phyloP scores from a whole-genome alignment of 1,284 basidiomycete species.

The Anthracocystis panici-leucophaei region DNA sequence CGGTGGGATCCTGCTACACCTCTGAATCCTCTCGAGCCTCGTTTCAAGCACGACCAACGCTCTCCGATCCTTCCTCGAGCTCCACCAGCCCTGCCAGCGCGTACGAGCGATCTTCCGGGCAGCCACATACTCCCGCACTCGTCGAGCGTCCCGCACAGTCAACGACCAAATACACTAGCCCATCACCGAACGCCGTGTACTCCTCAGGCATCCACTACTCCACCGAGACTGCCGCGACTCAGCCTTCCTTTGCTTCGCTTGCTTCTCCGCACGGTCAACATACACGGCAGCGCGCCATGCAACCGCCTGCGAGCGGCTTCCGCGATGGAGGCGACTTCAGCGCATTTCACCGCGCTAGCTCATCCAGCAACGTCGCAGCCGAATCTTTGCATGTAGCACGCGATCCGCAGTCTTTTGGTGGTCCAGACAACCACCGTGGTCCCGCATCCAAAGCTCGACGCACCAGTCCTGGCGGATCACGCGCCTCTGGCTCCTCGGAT shows the following conservation, averaged over 20 bases:
- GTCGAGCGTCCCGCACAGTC: slow-evolving; percentile 19
- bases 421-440: slow-evolving; percentile 39
- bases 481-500: slow-evolving; percentile 33
- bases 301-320: slow-evolving; percentile 12
- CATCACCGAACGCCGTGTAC: background rate
- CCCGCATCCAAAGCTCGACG: slow-evolving; percentile 41
- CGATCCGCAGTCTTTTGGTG: slow-evolving; percentile 13
- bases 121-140: slow-evolving; percentile 1
- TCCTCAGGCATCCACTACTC: slow-evolving; percentile 1
- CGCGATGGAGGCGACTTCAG: slow-evolving; percentile 12
- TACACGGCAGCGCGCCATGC: slow-evolving; percentile 17
- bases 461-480: slow-evolving; percentile 50
- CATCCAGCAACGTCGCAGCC: slow-evolving; percentile 2
- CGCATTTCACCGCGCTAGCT: slow-evolving; percentile 17
- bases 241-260: background rate
- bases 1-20: slow-evolving; percentile 47
- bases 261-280: slow-evolving; percentile 12
- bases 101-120: slow-evolving; percentile 19
- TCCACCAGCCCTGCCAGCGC: slow-evolving; percentile 44
- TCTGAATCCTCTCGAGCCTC: slow-evolving; percentile 44
- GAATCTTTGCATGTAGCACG: slow-evolving; percentile 10
- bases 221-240: background rate
- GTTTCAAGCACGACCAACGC: slow-evolving; percentile 16
- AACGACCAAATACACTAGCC: background rate
- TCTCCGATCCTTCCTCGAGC: slow-evolving; percentile 41